Percentiles rank a stretch among this genome's conserved stretches.
Evolutionary conservation across 140 eudicot species (phyloP).

Genomic region (Erigeron philadelphicus): DNA sequence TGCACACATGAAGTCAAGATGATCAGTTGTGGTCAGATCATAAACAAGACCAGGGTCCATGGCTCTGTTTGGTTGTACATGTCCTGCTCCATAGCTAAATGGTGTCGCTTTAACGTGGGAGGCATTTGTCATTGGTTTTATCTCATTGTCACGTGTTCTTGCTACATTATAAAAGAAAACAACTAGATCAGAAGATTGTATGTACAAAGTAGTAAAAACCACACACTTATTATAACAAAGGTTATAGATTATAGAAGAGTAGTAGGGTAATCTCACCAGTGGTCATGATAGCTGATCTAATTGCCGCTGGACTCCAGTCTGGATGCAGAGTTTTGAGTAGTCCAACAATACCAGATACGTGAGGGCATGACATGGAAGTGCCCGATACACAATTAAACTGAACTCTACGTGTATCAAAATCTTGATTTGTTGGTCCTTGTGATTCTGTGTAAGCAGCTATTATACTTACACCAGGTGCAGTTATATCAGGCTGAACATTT

Average conservation of each 20-base stretch:
- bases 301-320: slow-evolving; percentile 86
- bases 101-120: slow-evolving; percentile 62
- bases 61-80: slow-evolving; percentile 78
- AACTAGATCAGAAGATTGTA: background rate
- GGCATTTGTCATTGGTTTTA: slow-evolving; percentile 58
- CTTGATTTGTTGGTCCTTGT: slow-evolving; percentile 77
- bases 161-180: slow-evolving; percentile 37
- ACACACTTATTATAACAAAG: background rate
- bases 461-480: slow-evolving; percentile 88
- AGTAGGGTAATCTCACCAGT: slow-evolving; percentile 40
- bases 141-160: slow-evolving; percentile 55
- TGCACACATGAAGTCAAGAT: slow-evolving; percentile 65
- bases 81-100: slow-evolving; percentile 81
- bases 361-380: slow-evolving; percentile 96
- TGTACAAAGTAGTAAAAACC: background rate
- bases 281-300: slow-evolving; percentile 82
- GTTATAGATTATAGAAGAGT: too few species aligned
- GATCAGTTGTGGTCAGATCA: slow-evolving; percentile 46
- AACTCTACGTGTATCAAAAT: slow-evolving; percentile 58
- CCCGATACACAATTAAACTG: slow-evolving; percentile 64
- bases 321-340: slow-evolving; percentile 83
- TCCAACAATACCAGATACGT: slow-evolving; percentile 72
- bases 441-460: slow-evolving; percentile 83
- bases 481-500: slow-evolving; percentile 71
- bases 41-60: slow-evolving; percentile 92